Percentiles rank a stretch among this genome's conserved stretches.
These are phyloP conservation scores for Zoysia pacifica DNA, from an alignment of 176 grass and related monocot species.

Conservation along the genomic window DNA sequence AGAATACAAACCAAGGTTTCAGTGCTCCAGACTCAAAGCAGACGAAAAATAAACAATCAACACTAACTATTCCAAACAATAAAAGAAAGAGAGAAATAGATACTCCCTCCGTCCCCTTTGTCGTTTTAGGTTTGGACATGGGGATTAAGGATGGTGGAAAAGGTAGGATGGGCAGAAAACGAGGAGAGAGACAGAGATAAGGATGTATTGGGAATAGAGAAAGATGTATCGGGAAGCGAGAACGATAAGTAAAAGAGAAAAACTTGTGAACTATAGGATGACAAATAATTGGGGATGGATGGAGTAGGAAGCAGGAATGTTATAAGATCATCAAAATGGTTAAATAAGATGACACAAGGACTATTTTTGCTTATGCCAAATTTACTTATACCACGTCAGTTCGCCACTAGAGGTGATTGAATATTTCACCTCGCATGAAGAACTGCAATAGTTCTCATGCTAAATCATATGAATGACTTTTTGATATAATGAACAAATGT, in stretches of 20 bases:
- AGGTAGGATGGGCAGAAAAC: no score
- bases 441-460: background rate
- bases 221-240: no score
- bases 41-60: background rate
- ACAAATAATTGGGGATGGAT: no score
- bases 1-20: slow-evolving; percentile 1
- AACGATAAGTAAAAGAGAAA: no score
- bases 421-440: background rate
- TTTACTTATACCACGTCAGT: background rate
- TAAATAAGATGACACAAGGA: background rate
- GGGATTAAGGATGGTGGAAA: no score
- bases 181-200: no score
- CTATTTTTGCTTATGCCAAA: background rate
- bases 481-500: background rate
- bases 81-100: background rate
- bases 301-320: background rate
- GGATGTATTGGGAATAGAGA: no score
- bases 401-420: background rate
- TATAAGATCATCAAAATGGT: slow-evolving; percentile 12
- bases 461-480: background rate
- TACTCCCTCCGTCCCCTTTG: no score
- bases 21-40: background rate
- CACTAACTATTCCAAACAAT: background rate
- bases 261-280: no score
- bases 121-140: no score